Percentiles rank a stretch among this genome's conserved stretches.
These are phyloP conservation scores for Wallacemonas rigidus DNA, from an alignment of 208 protist species.

Conservation along the genomic window DNA sequence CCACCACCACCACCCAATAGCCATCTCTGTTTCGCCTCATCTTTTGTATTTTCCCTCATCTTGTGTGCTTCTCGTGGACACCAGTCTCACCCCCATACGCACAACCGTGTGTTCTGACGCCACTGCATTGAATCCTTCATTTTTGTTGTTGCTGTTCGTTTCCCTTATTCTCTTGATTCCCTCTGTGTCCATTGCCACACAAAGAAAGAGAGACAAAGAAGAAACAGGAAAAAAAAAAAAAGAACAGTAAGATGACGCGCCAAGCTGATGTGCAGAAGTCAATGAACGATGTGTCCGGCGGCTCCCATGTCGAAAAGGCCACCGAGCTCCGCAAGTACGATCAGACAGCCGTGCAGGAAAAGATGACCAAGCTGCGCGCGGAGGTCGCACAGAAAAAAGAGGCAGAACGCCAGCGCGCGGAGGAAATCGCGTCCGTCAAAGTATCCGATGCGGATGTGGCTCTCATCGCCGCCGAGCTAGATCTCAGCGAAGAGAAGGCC, in stretches of 20 bases:
- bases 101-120: background rate
- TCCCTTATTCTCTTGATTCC: too few species aligned
- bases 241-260: constrained; percentile 43
- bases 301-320: constrained; percentile 58
- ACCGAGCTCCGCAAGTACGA: constrained; percentile 75
- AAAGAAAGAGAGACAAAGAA: too few species aligned
- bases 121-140: too few species aligned
- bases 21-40: background rate
- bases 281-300: constrained; percentile 71
- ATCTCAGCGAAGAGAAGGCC: constrained; percentile 40
- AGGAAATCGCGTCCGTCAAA: constrained; percentile 42
- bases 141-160: too few species aligned
- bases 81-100: background rate
- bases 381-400: constrained; percentile 67
- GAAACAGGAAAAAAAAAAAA: background rate
- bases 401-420: constrained; percentile 53
- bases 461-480: constrained; percentile 44
- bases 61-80: background rate
- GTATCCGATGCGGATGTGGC: constrained; percentile 56
- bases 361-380: constrained; percentile 65
- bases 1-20: too few species aligned
- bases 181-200: too few species aligned
- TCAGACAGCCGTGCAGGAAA: constrained; percentile 61
- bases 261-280: constrained; percentile 75
- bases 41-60: background rate